Evolutionary conservation across 1,284 basidiomycete species (phyloP).

Genomic region (Vanrija humicola): DNA sequence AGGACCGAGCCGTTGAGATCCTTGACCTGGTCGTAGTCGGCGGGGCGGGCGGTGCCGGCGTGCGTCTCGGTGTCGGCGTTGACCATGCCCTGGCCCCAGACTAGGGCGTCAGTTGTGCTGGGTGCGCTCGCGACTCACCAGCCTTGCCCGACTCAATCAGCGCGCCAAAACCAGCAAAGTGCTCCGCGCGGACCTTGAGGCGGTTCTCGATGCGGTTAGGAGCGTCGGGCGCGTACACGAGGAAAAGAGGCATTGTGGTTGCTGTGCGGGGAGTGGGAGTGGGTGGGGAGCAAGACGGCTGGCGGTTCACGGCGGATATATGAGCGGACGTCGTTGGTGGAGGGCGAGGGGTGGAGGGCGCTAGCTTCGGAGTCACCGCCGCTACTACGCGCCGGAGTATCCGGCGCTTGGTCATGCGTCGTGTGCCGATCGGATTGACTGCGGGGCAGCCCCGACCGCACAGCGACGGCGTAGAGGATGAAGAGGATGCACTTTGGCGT

Average conservation of each 20-base stretch:
- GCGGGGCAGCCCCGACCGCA: no score
- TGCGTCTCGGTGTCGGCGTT: background rate
- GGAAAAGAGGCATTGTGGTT: slow-evolving; percentile 27
- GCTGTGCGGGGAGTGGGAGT: background rate
- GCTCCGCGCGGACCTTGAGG: slow-evolving; percentile 34
- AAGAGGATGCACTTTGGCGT: no score
- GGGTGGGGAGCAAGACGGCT: background rate
- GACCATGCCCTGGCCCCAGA: slow-evolving; percentile 5
- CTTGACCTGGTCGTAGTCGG: background rate
- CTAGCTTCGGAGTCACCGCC: no score
- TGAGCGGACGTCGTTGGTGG: no score
- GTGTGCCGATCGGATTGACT: background rate
- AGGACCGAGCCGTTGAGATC: slow-evolving; percentile 7
- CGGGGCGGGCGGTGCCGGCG: background rate
- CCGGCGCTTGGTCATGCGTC: slow-evolving; percentile 51
- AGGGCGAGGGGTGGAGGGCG: no score
- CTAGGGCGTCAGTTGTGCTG: background rate
- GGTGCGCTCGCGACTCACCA: slow-evolving; percentile 15
- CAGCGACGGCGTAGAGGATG: no score
- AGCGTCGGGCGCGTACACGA: slow-evolving; percentile 36
- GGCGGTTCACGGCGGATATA: no score
- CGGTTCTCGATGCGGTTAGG: slow-evolving; percentile 23
- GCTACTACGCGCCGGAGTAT: slow-evolving; percentile 24
- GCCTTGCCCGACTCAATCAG: slow-evolving; percentile 26
- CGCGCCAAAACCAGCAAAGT: slow-evolving; percentile 30